Evolutionary conservation across 2,329 filamentous ascomycete genomes (phyloP).

Genomic region (Orbilia quercus): DNA sequence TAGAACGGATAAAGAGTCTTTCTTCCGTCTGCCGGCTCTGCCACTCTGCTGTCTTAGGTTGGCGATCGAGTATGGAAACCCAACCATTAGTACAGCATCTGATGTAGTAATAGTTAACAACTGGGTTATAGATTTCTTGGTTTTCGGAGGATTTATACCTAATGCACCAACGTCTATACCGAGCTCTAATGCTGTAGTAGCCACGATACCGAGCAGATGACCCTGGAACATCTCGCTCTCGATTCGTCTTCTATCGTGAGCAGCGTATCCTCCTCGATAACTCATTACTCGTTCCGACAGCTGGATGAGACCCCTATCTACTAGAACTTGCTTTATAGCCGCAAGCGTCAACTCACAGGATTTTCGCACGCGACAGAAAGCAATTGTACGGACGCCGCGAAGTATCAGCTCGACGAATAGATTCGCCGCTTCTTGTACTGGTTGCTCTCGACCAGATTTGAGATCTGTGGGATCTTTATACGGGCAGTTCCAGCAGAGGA

Average conservation of each 20-base stretch:
- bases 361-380: constrained; percentile 88
- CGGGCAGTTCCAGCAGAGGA: constrained; percentile 97
- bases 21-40: constrained; percentile 88
- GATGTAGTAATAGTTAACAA: neutral
- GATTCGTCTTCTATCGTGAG: constrained; percentile 86
- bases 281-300: constrained; percentile 87
- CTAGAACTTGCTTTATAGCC: constrained; percentile 81
- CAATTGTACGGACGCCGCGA: constrained; percentile 88
- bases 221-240: constrained; percentile 98
- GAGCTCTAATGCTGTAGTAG: constrained; percentile 90
- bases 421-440: constrained; percentile 84
- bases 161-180: constrained; percentile 95
- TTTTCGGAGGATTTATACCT: constrained; percentile 34
- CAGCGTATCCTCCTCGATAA: constrained; percentile 93
- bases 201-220: constrained; percentile 89
- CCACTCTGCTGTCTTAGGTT: constrained; percentile 96
- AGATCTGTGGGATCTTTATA: constrained; percentile 90
- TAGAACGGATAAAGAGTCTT: constrained; percentile 88
- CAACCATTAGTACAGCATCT: constrained; percentile 92
- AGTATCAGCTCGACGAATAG: constrained; percentile 91
- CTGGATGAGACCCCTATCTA: constrained; percentile 77
- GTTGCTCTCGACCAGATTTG: constrained; percentile 83
- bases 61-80: constrained; percentile 94
- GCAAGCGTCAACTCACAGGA: constrained; percentile 86
- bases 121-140: neutral